Base-by-base conservation (phyloP, 106 monocot genomes). In the Apostasia shenzhenica region DNA sequence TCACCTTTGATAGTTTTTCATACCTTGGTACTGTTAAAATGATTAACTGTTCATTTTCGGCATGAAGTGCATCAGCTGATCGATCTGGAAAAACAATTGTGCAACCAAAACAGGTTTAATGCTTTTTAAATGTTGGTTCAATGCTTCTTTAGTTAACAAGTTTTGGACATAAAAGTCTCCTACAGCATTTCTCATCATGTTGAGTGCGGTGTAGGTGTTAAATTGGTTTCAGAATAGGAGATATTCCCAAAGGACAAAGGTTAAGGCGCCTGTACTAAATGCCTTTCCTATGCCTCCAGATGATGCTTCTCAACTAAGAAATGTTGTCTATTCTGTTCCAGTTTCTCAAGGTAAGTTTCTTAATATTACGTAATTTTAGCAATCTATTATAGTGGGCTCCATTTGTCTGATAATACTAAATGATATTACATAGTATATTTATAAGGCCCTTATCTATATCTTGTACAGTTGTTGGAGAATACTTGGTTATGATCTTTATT, bases 201-300 rank as follows among this genome's bases (percentile, higher is more conserved):
- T 47, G 8, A 26, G 26, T 45, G 61, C 48, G 7, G 61, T 80
- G 3, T 73, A 97, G 95, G 95, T 97, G 14, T 92, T 92, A 89
- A 97, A 92, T 68, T 97, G 95, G 95, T 97, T 97, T 67, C 95
- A 97, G 55, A 97, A 97, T 67, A 88, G 92, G 70, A 97, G 95
- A 62, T 92, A 97, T 86, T 70, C 92, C 60, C 86, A 97, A 65
- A 84, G 89, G 59, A 63, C 86, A 47, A 97, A 83, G 59, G 51
- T 68, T 49, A 85, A 79, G 66, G 63, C 78, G 54, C 78, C 88
- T 68, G 79, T 50, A 55, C 50, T 77, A 54, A 77, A 41, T 58
- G 57, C 83, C 13, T 58, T 83, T 49, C 76, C 85, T 45, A 54
- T 78, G 55, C 66, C 66, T 52, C 81, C 76, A 1, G 92, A 92